Conservation (phyloP, 176 grass and related monocot species). For the Oryza meridionalis region DNA sequence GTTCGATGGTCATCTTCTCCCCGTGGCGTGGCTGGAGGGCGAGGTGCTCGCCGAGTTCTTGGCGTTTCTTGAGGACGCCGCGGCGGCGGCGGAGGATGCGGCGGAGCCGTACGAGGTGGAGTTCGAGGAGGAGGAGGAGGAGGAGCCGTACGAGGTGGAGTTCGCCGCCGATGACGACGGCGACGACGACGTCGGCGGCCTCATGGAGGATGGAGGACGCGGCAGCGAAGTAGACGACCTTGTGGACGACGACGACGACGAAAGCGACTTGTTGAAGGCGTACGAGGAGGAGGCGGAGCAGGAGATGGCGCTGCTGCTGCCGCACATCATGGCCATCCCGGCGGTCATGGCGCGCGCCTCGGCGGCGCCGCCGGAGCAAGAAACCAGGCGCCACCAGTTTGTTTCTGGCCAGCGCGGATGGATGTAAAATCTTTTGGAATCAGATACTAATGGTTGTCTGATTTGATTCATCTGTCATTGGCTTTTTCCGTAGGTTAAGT, state of each 20-base stretch:
- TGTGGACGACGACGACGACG: background rate
- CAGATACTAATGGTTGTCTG: background rate
- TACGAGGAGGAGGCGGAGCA: background rate
- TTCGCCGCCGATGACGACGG: background rate
- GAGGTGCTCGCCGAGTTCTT: background rate
- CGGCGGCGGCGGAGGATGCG: no score
- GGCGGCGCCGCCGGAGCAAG: background rate
- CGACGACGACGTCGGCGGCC: no score
- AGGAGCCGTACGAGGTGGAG: background rate
- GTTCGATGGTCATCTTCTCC: no score
- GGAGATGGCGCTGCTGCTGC: background rate
- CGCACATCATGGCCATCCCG: no score
- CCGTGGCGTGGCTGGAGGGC: no score
- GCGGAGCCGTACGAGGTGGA: background rate
- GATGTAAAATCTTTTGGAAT: background rate
- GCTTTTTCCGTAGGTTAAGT: background rate
- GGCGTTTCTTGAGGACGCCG: background rate
- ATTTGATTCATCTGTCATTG: background rate
- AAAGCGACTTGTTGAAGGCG: no score
- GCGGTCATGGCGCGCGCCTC: background rate
- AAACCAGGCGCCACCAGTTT: background rate
- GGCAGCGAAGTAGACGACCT: background rate
- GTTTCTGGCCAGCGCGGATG: background rate
- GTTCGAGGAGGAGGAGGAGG: no score
- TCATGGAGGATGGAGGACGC: background rate